Evolutionary conservation across 225 moss, liverwort and hornwort genomes (phyloP), one percentile per base, ranked within the genome.

Genomic region (Bryum argenteum): DNA sequence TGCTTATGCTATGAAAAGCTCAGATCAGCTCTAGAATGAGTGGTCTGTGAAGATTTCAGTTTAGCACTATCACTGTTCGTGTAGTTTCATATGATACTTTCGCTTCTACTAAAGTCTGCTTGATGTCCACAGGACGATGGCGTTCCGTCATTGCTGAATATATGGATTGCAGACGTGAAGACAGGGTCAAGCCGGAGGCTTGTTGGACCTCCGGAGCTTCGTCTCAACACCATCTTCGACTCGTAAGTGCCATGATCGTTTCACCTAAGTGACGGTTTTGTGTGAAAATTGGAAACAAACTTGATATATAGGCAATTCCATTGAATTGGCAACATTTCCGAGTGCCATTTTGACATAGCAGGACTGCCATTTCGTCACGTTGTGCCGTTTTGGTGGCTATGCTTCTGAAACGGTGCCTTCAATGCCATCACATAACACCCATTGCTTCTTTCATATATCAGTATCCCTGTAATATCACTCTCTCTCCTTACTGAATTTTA

Each of bases 161-260:
- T 85, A 56, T 85, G 85, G 85, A 68, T 85, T 79, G 82, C 79
- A 48, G 77, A 85, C 56, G 76, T 82, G 58, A 66, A 82, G 65
- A 81, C 85, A 44, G 85, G 82, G 54, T 69, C 60, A 47, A 82
- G 82, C 16, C 70, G 82, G 71, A 75, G 77, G 70, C 79, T 85
- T 28, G 52, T 82, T 65, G 79, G 79, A 26, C 85, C 85, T 24
- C 79, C 79, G 13, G 63, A 73, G 24, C 69, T 73, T 59, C 43
- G 59, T 64, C 74, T 85, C 3, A 85, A 85, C 67, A 79, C 77
- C 9, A 79, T 82, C 52, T 85, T 85, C 77, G 85, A 82, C 62
- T 85, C 87, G 77, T 88, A 77, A 71, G 81, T 71, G 2, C n/a
- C n/a, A 9, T 24, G 11, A 8, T 42, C 39, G 17, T 57, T 20